phyloP scores from a whole-genome alignment of 78 protist species.

The Pigoraptor vietnamica region DNA sequence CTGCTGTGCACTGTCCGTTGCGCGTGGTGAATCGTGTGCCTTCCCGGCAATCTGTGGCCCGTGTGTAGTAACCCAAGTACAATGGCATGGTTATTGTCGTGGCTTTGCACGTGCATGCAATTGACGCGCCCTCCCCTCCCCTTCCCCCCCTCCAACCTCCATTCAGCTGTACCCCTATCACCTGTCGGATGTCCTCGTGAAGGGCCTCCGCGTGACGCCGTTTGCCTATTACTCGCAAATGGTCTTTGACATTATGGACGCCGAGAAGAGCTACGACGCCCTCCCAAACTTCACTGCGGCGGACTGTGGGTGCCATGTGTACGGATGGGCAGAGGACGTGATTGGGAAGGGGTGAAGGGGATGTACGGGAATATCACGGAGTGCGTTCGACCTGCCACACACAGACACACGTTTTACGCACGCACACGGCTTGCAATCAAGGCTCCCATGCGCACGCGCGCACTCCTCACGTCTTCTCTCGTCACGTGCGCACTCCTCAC shows the following conservation, averaged over 20 bases:
- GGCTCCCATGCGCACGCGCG: too few species aligned
- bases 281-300: constrained; percentile 82
- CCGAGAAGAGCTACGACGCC: constrained; percentile 53
- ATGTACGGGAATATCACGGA: not conserved
- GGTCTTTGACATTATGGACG: constrained; percentile 15
- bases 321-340: not conserved
- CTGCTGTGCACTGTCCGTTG: not conserved
- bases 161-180: constrained; percentile 65
- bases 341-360: too few species aligned
- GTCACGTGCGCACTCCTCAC: too few species aligned
- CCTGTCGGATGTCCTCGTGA: constrained; percentile 22
- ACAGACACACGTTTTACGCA: too few species aligned
- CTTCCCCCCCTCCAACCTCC: not conserved
- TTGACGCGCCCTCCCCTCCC: too few species aligned
- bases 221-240: constrained; percentile 44
- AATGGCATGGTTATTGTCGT: too few species aligned
- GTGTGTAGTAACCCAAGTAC: too few species aligned
- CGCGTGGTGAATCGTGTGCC: not conserved
- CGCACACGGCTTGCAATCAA: too few species aligned
- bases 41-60: not conserved
- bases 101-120: too few species aligned
- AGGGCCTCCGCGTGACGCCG: constrained; percentile 15
- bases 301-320: constrained; percentile 34
- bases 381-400: too few species aligned
- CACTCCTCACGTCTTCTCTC: too few species aligned